phyloP scores from a whole-genome alignment of 768 basidiomycete species.

The Suillus plorans region DNA sequence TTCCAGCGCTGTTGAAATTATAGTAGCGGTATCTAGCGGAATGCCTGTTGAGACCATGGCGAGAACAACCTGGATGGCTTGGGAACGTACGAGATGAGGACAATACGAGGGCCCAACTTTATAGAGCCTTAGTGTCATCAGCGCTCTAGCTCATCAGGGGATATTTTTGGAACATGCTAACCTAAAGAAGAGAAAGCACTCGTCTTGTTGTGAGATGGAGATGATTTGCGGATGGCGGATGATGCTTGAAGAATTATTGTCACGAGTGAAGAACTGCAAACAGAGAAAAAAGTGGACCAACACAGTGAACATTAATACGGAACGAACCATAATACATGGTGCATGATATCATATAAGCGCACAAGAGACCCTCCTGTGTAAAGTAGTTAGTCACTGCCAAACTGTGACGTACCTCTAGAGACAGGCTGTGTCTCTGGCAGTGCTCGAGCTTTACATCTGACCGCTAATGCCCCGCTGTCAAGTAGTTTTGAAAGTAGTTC shows the following conservation, averaged over 20 bases:
- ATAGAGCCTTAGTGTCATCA: neutral
- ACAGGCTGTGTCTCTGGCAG: neutral
- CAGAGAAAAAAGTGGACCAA: neutral
- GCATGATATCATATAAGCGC: neutral
- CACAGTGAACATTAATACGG: neutral
- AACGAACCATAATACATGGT: neutral
- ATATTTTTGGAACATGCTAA: neutral
- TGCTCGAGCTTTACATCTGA: neutral
- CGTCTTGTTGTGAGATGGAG: neutral
- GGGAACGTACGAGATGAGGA: neutral
- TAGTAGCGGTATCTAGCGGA: conserved; percentile 20
- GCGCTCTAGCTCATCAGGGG: neutral
- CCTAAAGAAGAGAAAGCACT: neutral
- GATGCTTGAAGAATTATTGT: neutral
- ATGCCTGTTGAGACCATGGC: conserved; percentile 1
- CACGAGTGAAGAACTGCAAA: neutral
- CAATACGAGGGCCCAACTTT: neutral
- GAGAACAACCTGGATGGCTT: neutral
- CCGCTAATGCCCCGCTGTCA: neutral
- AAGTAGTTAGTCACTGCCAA: neutral
- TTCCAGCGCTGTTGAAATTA: conserved; percentile 27
- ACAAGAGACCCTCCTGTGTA: neutral
- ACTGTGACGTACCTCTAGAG: neutral
- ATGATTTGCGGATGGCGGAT: neutral
- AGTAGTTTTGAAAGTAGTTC: too few species aligned